A percentile compares a stretch with the other conserved stretches of the same genome.
These are phyloP conservation scores for Hysterangium stoloniferum DNA, from an alignment of 768 basidiomycete genomes.

Conservation along the genomic window DNA sequence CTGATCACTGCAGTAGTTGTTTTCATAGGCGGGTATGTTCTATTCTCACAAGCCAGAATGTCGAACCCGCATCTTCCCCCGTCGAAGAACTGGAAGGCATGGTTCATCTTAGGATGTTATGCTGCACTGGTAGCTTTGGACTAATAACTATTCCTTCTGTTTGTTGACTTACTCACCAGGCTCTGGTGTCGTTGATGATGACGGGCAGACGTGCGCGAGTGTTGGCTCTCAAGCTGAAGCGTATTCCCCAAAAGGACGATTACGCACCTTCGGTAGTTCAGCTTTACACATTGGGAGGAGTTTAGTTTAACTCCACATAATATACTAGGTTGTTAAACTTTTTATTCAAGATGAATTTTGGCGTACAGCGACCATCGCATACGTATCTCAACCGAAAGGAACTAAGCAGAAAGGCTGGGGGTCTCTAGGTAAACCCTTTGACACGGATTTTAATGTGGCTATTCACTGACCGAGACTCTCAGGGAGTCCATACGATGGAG, in stretches of 20 bases:
- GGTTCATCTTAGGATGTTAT: slow-evolving; percentile 12
- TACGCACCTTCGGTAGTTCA: not conserved
- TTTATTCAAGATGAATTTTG: slow-evolving; percentile 70
- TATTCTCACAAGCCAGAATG: slow-evolving; percentile 1
- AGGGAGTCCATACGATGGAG: slow-evolving; percentile 54
- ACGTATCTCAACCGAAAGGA: slow-evolving; percentile 63
- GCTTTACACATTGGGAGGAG: not conserved
- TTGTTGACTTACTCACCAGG: not conserved
- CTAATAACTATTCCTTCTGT: not conserved
- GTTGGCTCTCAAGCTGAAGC: slow-evolving; percentile 2
- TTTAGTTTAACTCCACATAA: not conserved
- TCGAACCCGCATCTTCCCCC: not conserved
- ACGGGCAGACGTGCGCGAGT: slow-evolving; percentile 1
- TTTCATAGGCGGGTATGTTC: not conserved
- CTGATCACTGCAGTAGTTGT: not conserved
- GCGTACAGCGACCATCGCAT: slow-evolving; percentile 63
- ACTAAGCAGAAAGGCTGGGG: slow-evolving; percentile 72
- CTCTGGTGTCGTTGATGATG: not conserved
- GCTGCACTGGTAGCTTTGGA: slow-evolving; percentile 4
- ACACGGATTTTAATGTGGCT: not conserved
- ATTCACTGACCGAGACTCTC: slow-evolving; percentile 5
- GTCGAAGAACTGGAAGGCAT: slow-evolving; percentile 7
- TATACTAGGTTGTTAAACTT: slow-evolving; percentile 48
- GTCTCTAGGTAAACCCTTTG: slow-evolving; percentile 39
- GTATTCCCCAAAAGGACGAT: slow-evolving; percentile 2